A percentile compares a stretch with the other conserved stretches of the same genome.
Conservation (phyloP, 106 monocot genomes). For the Allium sativum region DNA sequence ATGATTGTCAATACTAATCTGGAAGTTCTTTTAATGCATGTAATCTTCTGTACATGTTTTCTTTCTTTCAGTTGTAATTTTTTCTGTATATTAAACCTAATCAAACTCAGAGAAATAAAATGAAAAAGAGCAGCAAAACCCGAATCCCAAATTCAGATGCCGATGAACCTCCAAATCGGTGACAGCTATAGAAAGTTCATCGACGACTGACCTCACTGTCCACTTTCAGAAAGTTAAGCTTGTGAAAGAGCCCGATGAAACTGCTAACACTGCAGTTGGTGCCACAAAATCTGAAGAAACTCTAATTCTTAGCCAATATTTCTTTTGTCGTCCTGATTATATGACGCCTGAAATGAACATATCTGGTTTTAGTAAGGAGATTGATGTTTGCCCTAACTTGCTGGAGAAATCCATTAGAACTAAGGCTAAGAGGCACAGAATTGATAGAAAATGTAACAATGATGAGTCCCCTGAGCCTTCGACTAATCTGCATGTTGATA, state of each 20-base stretch:
- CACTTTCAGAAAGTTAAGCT: slow-evolving; percentile 23
- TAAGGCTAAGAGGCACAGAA: slow-evolving; percentile 50
- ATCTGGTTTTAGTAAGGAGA: slow-evolving; percentile 67
- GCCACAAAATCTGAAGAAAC: slow-evolving; percentile 19
- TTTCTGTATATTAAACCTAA: too few species aligned
- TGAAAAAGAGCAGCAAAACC: slow-evolving; percentile 19
- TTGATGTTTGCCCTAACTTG: slow-evolving; percentile 58
- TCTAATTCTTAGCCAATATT: slow-evolving; percentile 91
- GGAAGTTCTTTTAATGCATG: too few species aligned
- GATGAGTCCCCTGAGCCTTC: too few species aligned
- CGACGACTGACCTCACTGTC: slow-evolving; percentile 25
- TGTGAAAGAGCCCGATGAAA: slow-evolving; percentile 17
- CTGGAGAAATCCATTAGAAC: slow-evolving; percentile 71
- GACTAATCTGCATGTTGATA: slow-evolving; percentile 21
- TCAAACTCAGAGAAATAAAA: too few species aligned
- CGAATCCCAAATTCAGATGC: not conserved
- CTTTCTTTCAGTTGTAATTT: too few species aligned
- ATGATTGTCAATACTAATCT: too few species aligned
- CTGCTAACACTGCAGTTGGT: not conserved
- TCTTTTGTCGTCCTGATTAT: slow-evolving; percentile 95
- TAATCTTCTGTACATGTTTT: too few species aligned
- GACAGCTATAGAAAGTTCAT: slow-evolving; percentile 8
- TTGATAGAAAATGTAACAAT: slow-evolving; percentile 2
- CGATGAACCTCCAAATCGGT: slow-evolving; percentile 8
- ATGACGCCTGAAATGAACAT: slow-evolving; percentile 74